phyloP scores from a whole-genome alignment of 495 filamentous ascomycete genomes.

The Aspergillus haitiensis region DNA sequence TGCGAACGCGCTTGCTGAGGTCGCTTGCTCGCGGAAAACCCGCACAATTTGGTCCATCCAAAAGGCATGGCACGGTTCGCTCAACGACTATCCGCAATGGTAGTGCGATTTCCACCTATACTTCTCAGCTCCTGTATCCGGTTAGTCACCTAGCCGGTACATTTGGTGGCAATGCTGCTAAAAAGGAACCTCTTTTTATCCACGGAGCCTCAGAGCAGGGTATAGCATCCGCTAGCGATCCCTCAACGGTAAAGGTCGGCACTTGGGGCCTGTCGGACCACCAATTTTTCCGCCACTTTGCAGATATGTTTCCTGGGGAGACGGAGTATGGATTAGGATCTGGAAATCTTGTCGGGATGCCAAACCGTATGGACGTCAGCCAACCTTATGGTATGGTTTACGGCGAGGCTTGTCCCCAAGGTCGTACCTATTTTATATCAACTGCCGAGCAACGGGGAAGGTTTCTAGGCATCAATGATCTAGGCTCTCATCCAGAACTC shows the following conservation, averaged over 20 bases:
- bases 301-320: conserved; percentile 70
- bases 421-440: conserved; percentile 72
- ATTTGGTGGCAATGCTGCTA: conserved; percentile 61
- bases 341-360: conserved; percentile 69
- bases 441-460: conserved; percentile 77
- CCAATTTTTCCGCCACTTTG: conserved; percentile 70
- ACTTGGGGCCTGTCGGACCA: conserved; percentile 79
- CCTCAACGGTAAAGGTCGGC: conserved; percentile 73
- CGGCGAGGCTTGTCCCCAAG: conserved; percentile 80
- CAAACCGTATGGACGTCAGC: conserved; percentile 87
- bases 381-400: conserved; percentile 80
- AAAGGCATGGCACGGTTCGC: conserved; percentile 49
- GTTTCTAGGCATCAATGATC: conserved; percentile 58
- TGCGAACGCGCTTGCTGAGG: conserved; percentile 79
- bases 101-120: conserved; percentile 71
- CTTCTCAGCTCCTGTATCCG: conserved; percentile 70
- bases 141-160: conserved; percentile 74
- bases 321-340: conserved; percentile 75
- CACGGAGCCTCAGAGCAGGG: conserved; percentile 79
- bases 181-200: conserved; percentile 72
- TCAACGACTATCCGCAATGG: conserved; percentile 51
- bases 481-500: conserved; percentile 49
- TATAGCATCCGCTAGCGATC: conserved; percentile 71
- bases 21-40: conserved; percentile 78
- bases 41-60: conserved; percentile 53